Evolutionary conservation across 2,329 filamentous ascomycete species (phyloP).

Genomic region (Orbilia brochopaga): DNA sequence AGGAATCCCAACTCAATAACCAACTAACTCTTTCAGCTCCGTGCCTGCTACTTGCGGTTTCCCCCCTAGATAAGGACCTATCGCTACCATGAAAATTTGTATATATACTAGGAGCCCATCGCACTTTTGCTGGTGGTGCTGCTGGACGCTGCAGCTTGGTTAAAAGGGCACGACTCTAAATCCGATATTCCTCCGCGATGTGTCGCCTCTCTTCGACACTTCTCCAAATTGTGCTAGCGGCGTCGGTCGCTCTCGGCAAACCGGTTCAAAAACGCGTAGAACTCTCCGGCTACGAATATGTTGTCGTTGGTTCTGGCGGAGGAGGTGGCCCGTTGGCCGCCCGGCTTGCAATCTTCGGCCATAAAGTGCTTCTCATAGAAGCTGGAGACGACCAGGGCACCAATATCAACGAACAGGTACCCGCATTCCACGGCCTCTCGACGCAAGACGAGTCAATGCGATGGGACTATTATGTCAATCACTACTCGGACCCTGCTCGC

Average conservation of each 20-base stretch:
- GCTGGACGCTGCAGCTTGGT: too few relatives aligned
- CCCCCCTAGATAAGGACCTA: too few relatives aligned
- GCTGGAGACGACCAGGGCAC: slow-evolving; percentile 66
- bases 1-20: too few relatives aligned
- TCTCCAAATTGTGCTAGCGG: slow-evolving; percentile 30
- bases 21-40: too few relatives aligned
- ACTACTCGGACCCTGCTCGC: slow-evolving; percentile 65
- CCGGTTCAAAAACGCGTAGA: slow-evolving; percentile 46
- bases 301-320: slow-evolving; percentile 68
- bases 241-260: slow-evolving; percentile 1
- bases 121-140: too few relatives aligned
- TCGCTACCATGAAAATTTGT: too few relatives aligned
- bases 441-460: slow-evolving; percentile 65
- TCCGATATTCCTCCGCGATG: slow-evolving; percentile 6
- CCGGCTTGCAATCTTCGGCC: slow-evolving; percentile 66
- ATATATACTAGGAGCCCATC: too few relatives aligned
- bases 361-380: slow-evolving; percentile 68
- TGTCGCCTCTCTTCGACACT: slow-evolving; percentile 14
- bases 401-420: slow-evolving; percentile 63
- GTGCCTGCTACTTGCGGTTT: too few relatives aligned
- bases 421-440: slow-evolving; percentile 63
- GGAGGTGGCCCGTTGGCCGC: slow-evolving; percentile 67
- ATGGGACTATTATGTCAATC: slow-evolving; percentile 71
- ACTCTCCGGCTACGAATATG: slow-evolving; percentile 66
- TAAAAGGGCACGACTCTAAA: too few relatives aligned